Percentiles rank a stretch among this genome's conserved stretches.
Conservation (phyloP, 2,329 filamentous ascomycete genomes). For the Trichophyton schoenleinii region DNA sequence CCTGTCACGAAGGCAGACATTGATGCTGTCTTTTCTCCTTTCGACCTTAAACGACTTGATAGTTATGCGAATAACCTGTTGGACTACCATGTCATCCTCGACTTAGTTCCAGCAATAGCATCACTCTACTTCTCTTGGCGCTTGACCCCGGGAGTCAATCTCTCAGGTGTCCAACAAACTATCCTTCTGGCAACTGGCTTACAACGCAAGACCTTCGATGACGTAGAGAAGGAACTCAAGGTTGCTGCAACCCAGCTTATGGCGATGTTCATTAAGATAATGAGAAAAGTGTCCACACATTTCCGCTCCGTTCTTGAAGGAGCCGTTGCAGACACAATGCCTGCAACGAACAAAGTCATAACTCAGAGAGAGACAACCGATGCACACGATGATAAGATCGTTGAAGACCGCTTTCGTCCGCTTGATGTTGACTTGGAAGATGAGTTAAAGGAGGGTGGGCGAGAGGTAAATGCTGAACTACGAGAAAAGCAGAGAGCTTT, state of each 20-base stretch:
- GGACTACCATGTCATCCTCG: constrained; percentile 93
- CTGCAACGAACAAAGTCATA: constrained; percentile 37
- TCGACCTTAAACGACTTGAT: constrained; percentile 87
- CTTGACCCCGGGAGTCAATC: constrained; percentile 52
- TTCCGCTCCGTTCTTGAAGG: constrained; percentile 64
- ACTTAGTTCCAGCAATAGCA: constrained; percentile 74
- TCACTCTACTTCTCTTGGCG: constrained; percentile 73
- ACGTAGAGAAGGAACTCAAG: constrained; percentile 63
- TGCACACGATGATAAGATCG: constrained; percentile 56
- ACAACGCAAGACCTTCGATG: constrained; percentile 77
- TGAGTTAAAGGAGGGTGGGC: constrained; percentile 71
- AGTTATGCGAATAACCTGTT: constrained; percentile 95
- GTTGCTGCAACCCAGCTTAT: constrained; percentile 67
- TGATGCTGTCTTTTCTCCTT: constrained; percentile 68
- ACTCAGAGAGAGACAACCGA: constrained; percentile 36
- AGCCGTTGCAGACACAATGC: constrained; percentile 57
- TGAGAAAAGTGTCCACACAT: constrained; percentile 71
- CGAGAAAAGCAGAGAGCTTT: constrained; percentile 72
- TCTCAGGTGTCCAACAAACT: constrained; percentile 72
- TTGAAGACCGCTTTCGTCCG: constrained; percentile 55
- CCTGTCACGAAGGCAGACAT: constrained; percentile 62
- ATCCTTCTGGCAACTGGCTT: constrained; percentile 84
- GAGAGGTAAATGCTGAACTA: constrained; percentile 59
- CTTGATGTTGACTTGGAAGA: constrained; percentile 61
- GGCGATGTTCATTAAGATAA: constrained; percentile 94